Evolutionary conservation across 2,329 filamentous ascomycete genomes (phyloP), one percentile per base, ranked within the genome.

Genomic region (Colletotrichum theobromicola): DNA sequence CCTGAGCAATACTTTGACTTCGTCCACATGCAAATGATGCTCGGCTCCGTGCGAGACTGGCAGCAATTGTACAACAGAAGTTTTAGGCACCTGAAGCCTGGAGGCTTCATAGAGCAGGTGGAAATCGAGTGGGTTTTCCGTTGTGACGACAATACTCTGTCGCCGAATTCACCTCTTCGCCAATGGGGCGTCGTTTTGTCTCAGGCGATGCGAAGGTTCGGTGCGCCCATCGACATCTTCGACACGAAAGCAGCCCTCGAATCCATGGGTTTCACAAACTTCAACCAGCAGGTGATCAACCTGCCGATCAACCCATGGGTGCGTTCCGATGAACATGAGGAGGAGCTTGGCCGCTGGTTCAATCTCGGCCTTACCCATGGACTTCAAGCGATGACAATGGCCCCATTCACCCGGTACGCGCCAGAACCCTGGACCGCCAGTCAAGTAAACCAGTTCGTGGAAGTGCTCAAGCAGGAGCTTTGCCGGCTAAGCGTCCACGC

Each of bases 41-140:
- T 90, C 77, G 96, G 96, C 13, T 94, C 93, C 81, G 93, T 98
- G 65, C 87, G 88, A 26, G 92, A 92, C 80, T 98, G 95, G 95
- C 87, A 89, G 5, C 88, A 89, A 60, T 85, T 97, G 57, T 98
- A 98, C 83, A 85, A 87, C 76, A 94, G 94, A 78, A 87, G 57
- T 26, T 61, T 60, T 61, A 67, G 71, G 67, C 94, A 97, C 80
- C 88, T 98, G 30, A 92, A 92, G 78, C 95, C 95, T 2, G 93
- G 93, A 2, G 96, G 96, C 68, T 90, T 89, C 81, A 89, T 98
- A 70, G 96, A 98, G 83, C 95, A 98, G 78, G 91, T 98, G 62
- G 96, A 98, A 82, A 93, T 98, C 69, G 95, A 98, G 83, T 94
- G 94, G 83, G 87, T 90, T 62, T 95, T 95, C 21, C 91, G 91